Evolutionary conservation across 2,329 filamentous ascomycete genomes (phyloP).

Genomic region (Claviceps paspali): DNA sequence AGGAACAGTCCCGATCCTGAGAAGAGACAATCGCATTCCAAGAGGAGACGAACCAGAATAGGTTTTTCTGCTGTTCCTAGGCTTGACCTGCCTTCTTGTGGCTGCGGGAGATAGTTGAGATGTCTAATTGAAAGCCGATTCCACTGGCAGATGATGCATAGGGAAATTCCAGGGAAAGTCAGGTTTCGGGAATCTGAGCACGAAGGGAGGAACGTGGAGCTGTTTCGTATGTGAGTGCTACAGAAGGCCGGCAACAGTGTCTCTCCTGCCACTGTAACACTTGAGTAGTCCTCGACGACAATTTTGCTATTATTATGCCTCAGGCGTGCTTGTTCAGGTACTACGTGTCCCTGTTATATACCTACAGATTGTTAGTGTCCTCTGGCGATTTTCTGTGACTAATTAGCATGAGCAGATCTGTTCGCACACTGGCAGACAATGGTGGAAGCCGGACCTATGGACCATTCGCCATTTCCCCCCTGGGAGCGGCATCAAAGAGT

Average conservation of each 20-base stretch:
- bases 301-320: not conserved
- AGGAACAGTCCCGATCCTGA: slow-evolving; percentile 19
- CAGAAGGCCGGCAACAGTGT: slow-evolving; percentile 8
- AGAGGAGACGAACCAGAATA: slow-evolving; percentile 13
- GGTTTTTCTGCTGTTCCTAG: slow-evolving; percentile 10
- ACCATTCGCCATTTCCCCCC: not conserved
- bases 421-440: slow-evolving; percentile 3
- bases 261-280: slow-evolving; percentile 3
- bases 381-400: slow-evolving; percentile 1
- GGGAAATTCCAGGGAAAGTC: slow-evolving; percentile 7
- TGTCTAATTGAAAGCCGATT: slow-evolving; percentile 9
- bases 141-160: slow-evolving; percentile 10
- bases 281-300: not conserved
- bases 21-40: slow-evolving; percentile 24
- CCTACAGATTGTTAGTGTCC: not conserved
- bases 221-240: slow-evolving; percentile 6
- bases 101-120: slow-evolving; percentile 10
- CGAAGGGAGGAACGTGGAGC: slow-evolving; percentile 9
- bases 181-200: slow-evolving; percentile 8
- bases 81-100: slow-evolving; percentile 9
- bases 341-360: not conserved
- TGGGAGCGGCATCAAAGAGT: not conserved
- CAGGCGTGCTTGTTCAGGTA: not conserved
- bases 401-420: slow-evolving; percentile 7
- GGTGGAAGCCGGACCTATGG: not conserved